Percentiles rank a stretch among this genome's conserved stretches.
Conservation (phyloP, 768 basidiomycete species). For the Nevesoporus exiguus region DNA sequence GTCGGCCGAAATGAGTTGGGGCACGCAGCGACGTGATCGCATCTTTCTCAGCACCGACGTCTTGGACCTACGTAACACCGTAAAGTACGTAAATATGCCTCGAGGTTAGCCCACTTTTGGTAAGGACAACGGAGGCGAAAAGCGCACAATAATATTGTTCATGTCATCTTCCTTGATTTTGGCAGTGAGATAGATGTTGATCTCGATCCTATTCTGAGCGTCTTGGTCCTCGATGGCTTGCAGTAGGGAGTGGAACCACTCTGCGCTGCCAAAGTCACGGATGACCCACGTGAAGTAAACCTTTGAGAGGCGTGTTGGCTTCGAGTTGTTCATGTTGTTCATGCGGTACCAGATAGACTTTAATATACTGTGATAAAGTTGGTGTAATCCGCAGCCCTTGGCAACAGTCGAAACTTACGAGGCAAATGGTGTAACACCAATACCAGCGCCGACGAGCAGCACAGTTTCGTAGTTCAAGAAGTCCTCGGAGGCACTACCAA, state of each 20-base stretch:
- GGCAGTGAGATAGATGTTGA: constrained; percentile 90
- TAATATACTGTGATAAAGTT: constrained; percentile 52
- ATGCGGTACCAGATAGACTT: constrained; percentile 96
- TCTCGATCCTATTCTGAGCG: constrained; percentile 79
- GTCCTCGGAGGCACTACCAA: constrained; percentile 89
- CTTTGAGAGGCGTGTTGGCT: constrained; percentile 82
- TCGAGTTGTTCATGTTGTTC: constrained; percentile 76
- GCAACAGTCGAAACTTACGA: constrained; percentile 52
- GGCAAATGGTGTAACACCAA: constrained; percentile 95
- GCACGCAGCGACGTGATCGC: constrained; percentile 85
- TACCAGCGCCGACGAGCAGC: constrained; percentile 89
- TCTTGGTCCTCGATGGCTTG: constrained; percentile 95
- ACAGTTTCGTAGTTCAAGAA: constrained; percentile 88
- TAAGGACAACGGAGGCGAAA: background rate
- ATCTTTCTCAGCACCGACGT: constrained; percentile 91
- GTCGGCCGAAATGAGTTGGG: constrained; percentile 90
- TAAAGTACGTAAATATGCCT: background rate
- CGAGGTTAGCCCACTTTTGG: constrained; percentile 1
- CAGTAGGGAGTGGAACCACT: constrained; percentile 93
- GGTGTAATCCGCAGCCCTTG: background rate
- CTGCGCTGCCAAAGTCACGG: constrained; percentile 83
- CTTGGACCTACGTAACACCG: constrained; percentile 52
- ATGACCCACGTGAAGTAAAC: constrained; percentile 96
- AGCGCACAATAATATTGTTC: constrained; percentile 81
- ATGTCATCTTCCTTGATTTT: constrained; percentile 90